phyloP scores from a whole-genome alignment of 2,329 filamentous ascomycete species.

The Gaeumannomyces tritici region DNA sequence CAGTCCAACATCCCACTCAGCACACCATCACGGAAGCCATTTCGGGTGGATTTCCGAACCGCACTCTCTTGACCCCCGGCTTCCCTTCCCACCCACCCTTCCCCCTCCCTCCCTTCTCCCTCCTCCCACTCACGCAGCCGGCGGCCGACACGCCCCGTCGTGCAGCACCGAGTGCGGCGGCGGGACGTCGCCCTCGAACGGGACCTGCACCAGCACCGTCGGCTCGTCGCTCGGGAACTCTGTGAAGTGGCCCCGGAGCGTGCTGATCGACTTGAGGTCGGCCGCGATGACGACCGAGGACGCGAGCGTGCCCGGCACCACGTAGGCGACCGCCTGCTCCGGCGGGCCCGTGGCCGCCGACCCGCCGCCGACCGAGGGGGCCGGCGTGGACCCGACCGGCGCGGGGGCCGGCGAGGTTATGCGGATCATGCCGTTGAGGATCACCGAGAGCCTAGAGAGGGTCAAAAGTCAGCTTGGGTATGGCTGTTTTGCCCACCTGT shows the following conservation, averaged over 20 bases:
- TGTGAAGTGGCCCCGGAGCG: constrained; percentile 19
- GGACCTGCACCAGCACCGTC: constrained; percentile 21
- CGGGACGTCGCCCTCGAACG: constrained; percentile 14
- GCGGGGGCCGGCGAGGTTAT: constrained; percentile 19
- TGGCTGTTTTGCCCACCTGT: no score
- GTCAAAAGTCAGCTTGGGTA: background rate
- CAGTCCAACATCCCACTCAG: no score
- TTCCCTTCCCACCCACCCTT: no score
- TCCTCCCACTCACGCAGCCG: background rate
- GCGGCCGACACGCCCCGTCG: constrained; percentile 16
- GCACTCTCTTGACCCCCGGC: no score
- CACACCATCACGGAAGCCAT: background rate
- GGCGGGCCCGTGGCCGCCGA: background rate
- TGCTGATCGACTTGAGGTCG: constrained; percentile 17
- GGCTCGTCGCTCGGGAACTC: constrained; percentile 23
- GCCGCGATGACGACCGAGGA: constrained; percentile 22
- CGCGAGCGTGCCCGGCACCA: constrained; percentile 18
- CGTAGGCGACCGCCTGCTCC: constrained; percentile 15
- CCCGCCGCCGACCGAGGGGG: background rate
- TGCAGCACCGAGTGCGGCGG: constrained; percentile 19
- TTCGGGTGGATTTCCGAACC: background rate
- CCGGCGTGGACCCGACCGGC: constrained; percentile 5
- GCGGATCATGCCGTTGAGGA: constrained; percentile 22
- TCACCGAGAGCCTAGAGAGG: constrained; percentile 15
- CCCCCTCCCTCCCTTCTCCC: background rate